A percentile compares a stretch with the other conserved stretches of the same genome.
Conservation (phyloP, 1,284 basidiomycete genomes). For the Quambalaria eucalypti region DNA sequence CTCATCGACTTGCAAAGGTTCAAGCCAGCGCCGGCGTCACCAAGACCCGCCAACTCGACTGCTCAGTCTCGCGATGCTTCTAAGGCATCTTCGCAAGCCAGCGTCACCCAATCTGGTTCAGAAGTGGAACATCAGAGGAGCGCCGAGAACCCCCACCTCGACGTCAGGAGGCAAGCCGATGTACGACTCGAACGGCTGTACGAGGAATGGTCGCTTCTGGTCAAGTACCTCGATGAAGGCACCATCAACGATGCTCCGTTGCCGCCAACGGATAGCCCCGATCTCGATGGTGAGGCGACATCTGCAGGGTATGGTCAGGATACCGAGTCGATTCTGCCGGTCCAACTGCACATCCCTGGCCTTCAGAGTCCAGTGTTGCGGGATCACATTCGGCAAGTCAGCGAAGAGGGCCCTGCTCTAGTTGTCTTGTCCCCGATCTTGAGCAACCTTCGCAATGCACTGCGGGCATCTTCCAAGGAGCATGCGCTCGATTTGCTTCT, state of each 20-base stretch:
- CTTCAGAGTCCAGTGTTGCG: conserved; percentile 11
- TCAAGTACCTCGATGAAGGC: conserved; percentile 16
- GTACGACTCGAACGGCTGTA: conserved; percentile 42
- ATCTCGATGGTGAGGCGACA: neutral
- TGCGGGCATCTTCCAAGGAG: conserved; percentile 74
- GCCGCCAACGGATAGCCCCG: no score
- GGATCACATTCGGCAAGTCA: conserved; percentile 4
- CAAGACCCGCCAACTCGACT: neutral
- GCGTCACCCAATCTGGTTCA: neutral
- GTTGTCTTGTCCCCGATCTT: conserved; percentile 75
- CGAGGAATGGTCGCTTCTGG: conserved; percentile 37
- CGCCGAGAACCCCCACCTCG: neutral
- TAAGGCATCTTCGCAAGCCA: conserved; percentile 5
- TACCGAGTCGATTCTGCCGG: conserved; percentile 16
- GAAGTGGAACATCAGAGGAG: neutral
- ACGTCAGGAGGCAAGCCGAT: conserved; percentile 26
- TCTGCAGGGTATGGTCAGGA: conserved; percentile 1
- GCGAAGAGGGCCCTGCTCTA: conserved; percentile 65
- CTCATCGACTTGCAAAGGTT: conserved; percentile 69
- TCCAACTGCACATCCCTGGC: conserved; percentile 32
- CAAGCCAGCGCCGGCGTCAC: conserved; percentile 1
- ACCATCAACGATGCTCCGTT: no score
- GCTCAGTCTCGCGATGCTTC: neutral
- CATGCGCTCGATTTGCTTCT: conserved; percentile 79
- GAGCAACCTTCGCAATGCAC: conserved; percentile 80